Base-by-base conservation (phyloP, 768 basidiomycete genomes). In the Psilocybe cyanescens region DNA sequence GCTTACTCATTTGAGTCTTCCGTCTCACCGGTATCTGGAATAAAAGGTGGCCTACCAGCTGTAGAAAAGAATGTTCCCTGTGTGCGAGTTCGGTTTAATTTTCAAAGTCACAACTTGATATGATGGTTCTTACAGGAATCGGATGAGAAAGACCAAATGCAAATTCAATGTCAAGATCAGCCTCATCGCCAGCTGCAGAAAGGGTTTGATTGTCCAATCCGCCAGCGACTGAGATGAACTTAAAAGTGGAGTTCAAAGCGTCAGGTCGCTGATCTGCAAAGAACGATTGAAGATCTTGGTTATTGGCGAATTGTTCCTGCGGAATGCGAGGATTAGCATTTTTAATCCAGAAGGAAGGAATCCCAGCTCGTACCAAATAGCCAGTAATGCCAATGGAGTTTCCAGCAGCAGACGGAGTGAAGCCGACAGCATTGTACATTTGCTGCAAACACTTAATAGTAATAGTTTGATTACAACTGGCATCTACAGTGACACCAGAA, bases 111-210 rank as follows among this genome's bases (percentile, higher is more conserved):
- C 41, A 30, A 14, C 46, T 1, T 55, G 31, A 29, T n/a, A 51
- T 29, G 3, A 45, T n/a, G 16, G 61, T 16, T 16, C 64, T 58
- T 54, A 79, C 79, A 2, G 84, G 81, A 16, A 83, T 86, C 1
- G 89, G 89, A 68, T 80, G 80, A 2, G 85, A 79, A 17, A 90
- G 63, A 4, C 89, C 89, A 57, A 81, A 85, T 0, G 81, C 86
- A 67, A 83, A 88, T 65, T 90, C 86, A 3, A 81, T 79, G 62
- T 90, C 88, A 28, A 90, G 74, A 61, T 86, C 78, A 3, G 88
- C 90, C 70, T 91, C 90, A 2, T 62, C 68, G 6, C 87, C 88
- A n/a, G 88, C 83, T 24, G 74, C 75, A 0, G 68, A 68, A 8
- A 74, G 55, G 30, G 64, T 81, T 68, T 91, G 88, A 61, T 82